These are phyloP conservation scores for Mycosphaerella sp. DNA, from an alignment of 2,329 filamentous ascomycete species.

Conservation along the genomic window DNA sequence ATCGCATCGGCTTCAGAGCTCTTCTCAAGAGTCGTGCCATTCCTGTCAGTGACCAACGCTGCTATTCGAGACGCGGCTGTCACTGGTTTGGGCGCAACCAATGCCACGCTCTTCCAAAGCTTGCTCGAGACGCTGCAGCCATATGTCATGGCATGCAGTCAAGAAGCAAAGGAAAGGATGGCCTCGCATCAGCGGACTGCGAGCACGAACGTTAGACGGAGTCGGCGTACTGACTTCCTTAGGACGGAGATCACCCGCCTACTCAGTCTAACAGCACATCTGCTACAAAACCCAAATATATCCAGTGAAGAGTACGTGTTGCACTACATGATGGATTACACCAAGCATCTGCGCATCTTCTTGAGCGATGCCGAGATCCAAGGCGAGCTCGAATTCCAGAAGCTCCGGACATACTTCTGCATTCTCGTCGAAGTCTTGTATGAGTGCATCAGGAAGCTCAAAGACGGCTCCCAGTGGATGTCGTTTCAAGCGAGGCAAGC, in stretches of 20 bases:
- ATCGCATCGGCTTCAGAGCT: conserved; percentile 82
- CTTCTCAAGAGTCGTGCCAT: conserved; percentile 85
- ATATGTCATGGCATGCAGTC: conserved; percentile 76
- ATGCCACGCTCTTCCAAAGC: conserved; percentile 85
- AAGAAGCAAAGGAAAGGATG: conserved; percentile 78
- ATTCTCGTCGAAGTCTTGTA: conserved; percentile 90
- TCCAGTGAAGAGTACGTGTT: conserved; percentile 78
- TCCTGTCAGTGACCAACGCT: conserved; percentile 71
- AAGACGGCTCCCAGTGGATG: conserved; percentile 88
- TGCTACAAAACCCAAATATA: conserved; percentile 68
- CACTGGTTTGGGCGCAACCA: conserved; percentile 86
- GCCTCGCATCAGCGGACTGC: conserved; percentile 70
- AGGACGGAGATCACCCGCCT: conserved; percentile 94
- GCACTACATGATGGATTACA: conserved; percentile 79
- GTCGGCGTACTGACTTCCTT: conserved; percentile 75
- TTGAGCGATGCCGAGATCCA: conserved; percentile 93
- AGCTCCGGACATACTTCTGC: conserved; percentile 86
- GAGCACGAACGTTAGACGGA: conserved; percentile 68
- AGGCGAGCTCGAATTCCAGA: conserved; percentile 90
- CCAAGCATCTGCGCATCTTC: conserved; percentile 88
- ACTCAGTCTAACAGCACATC: conserved; percentile 88
- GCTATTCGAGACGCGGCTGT: conserved; percentile 88
- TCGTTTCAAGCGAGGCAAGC: conserved; percentile 95
- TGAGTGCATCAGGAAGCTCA: conserved; percentile 78
- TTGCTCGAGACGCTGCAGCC: conserved; percentile 85